Base-by-base conservation (phyloP, 2,329 filamentous ascomycete species). In the Colletotrichum sp. region DNA sequence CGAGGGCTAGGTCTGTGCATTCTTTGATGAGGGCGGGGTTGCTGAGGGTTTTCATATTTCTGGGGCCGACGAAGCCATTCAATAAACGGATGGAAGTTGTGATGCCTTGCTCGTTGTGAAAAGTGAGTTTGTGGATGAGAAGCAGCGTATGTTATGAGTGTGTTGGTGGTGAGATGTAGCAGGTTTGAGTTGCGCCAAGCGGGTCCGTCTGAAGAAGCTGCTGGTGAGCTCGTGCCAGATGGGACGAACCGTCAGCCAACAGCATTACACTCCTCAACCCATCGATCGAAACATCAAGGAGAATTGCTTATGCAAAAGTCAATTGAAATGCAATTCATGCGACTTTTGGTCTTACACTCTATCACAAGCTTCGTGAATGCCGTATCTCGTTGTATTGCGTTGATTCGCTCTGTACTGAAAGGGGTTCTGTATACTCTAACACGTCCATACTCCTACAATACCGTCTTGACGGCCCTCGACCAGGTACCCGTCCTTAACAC, bases 401-500 rank as follows among this genome's bases (percentile, higher is more conserved):
- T 69, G 63, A 59, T 65, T 74, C 71, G 74, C 64, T 72, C 60
- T 73, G 69, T 73, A 64, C 61, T 73, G 71, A 76, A 69, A 55
- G 44, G 61, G 63, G 63, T 27, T 44, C 48, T 75, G 55, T 76
- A 67, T 76, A 75, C 66, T 76, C 68, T 85, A 91, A 81, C 94
- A 96, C 72, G 93, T 94, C 97, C 97, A 99, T 67, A 98, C 94
- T 52, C 96, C 97, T 34, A 99, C 93, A 70, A 94, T 91, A 71
- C 97, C 97, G 82, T 98, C 95, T 80, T 91, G 93, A 78, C 97
- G 91, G 48, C 97, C 97, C 85, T 98, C 97, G 3, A 98, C 91
- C 82, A 98, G 88, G 85, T 98, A 99, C 1, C 97, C 97, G 81
- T 99, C 97, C 85, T 95, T 95, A 82, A 98, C 93, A 78, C 96